Base-by-base conservation (phyloP, 371 early-diverging fungal genomes). In the Lichtheimia ornata region DNA sequence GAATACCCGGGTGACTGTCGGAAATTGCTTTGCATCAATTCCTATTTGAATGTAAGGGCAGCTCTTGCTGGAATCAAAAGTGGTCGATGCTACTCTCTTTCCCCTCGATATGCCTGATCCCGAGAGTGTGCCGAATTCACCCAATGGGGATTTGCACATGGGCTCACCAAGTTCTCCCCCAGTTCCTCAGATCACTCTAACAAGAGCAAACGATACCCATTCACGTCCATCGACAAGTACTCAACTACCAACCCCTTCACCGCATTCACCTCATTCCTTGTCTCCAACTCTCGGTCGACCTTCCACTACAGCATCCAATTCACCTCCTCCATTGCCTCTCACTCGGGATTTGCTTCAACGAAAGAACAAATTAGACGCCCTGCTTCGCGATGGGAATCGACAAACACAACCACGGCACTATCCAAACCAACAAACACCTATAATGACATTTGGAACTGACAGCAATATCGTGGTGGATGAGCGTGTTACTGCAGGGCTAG, bases 141-240 rank as follows among this genome's bases (percentile, higher is more conserved):
- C 56, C 50, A 40, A 59, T 24, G 42, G 42, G 51, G 60, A 18
- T 24, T 24, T 52, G 22, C 28, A 28, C n/a, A 45, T 41, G 13
- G 28, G 44, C 45, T 9, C 55, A 17, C 51, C 49, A 12, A 25
- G 54, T 42, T 28, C 63, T 52, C 58, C 64, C 14, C 35, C 56
- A 15, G 69, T 78, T 49, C 79, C 79, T 6, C 79, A 70, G 62
- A 78, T 78, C 62, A 66, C 71, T 45, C 50, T 78, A 6, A 78
- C 79, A 15, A 65, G 66, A 20, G 64, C 62, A 30, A 41, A 59
- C 43, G 63, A 53, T 49, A 44, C 25, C 42, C 52, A 40, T 18
- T 12, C 47, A 18, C 41, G 12, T 41, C 18, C 54, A 44, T 58
- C 64, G 24, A 56, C 14, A 6, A 42, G 61, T 28, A 57, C 59